Base-by-base conservation (phyloP, 2,329 filamentous ascomycete genomes). In the Trichoderma sp. region DNA sequence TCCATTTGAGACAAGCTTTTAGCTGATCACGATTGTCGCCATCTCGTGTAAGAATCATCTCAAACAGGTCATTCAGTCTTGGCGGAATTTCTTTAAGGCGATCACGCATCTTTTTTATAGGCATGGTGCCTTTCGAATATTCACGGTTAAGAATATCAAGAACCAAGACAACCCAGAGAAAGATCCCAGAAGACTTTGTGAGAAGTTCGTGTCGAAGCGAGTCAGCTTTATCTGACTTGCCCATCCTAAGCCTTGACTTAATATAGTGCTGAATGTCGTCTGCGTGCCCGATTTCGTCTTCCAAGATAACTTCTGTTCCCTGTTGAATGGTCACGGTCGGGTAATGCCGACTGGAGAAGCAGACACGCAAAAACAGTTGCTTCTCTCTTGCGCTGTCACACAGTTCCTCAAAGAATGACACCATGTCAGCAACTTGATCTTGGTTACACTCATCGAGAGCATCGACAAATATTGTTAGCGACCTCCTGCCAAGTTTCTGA, bases 41-140 rank as follows among this genome's bases (percentile, higher is more conserved):
- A 63, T 90, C 86, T 24, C 85, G 79, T 0, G 69, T 80, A 1
- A 89, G 66, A 0, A 89, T 85, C n/a, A 85, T 77, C 2, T 77
- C 78, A 70, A 90, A 89, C 0, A 90, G 72, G 0, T 84, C 77
- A 43, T 79, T 73, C 0, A 90, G 75, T 0, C 78, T 77, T 1
- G n/a, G 65, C 0, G 83, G 84, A 0, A 84, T 76, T 1, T 80
- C 72, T 0, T 59, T 33, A 0, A 85, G 76, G 2, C 71, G 49
- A 7, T 56, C 24, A 0, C 24, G 21, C 3, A 64, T 73, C 8
- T 73, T 72, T 1, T 35, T 73, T 0, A 83, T n/a, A 1, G 66
- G 55, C 24, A 72, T 37, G 0, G 77, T 70, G 0, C 73, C 64
- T 0, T 80, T 80, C 0, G 72, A 61, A 0, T 74, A 73, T 29